These are phyloP conservation scores for Panaeolus papilionaceus DNA, from an alignment of 768 basidiomycete species.

Conservation along the genomic window DNA sequence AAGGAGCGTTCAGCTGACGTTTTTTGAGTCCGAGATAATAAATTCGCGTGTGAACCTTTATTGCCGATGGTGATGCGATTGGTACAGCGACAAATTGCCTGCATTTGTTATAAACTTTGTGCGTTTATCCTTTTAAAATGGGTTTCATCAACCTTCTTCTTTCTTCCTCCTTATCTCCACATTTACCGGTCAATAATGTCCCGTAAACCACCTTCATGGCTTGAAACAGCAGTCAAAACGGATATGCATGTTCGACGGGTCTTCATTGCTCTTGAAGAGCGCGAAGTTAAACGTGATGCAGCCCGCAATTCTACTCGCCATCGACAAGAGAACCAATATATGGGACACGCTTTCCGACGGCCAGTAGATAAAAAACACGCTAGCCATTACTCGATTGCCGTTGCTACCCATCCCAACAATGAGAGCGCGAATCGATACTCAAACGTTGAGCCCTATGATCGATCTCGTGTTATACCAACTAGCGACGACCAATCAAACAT, in stretches of 20 bases:
- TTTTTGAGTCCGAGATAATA: constrained; percentile 3
- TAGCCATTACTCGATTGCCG: constrained; percentile 62
- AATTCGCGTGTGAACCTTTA: constrained; percentile 17
- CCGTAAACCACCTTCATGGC: constrained; percentile 38
- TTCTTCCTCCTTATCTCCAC: not conserved
- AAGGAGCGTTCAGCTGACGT: not conserved
- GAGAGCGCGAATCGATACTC: constrained; percentile 67
- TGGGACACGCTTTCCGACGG: not conserved
- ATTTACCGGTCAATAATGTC: constrained; percentile 16
- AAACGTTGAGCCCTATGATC: constrained; percentile 82
- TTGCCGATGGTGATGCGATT: constrained; percentile 19
- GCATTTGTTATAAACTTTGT: not conserved
- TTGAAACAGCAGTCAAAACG: constrained; percentile 29
- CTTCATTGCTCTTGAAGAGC: constrained; percentile 39
- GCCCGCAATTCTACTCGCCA: constrained; percentile 36
- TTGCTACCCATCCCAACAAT: constrained; percentile 54
- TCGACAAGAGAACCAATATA: constrained; percentile 10
- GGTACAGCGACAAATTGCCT: not conserved
- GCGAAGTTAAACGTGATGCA: constrained; percentile 40
- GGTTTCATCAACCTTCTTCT: not conserved
- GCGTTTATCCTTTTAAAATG: not conserved
- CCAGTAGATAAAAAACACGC: constrained; percentile 27
- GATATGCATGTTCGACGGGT: constrained; percentile 34
- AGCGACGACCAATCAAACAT: constrained; percentile 4
- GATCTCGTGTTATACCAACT: constrained; percentile 63